Evolutionary conservation across 495 filamentous ascomycete species (phyloP), one percentile per base, ranked within the genome.

Genomic region (Talaromyces proteolyticus): DNA sequence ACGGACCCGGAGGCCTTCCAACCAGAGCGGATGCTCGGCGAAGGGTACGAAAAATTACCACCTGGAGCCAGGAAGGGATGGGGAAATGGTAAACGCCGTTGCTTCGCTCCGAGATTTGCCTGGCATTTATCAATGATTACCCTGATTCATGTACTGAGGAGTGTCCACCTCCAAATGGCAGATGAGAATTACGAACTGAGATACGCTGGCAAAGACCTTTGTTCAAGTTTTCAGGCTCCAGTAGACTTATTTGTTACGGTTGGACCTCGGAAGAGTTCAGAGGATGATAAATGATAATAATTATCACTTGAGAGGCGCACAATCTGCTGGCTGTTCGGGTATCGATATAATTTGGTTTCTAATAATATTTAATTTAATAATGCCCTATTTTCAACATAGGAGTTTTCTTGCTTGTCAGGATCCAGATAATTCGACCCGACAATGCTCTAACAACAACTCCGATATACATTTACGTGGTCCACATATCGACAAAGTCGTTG

Each of bases 31-130:
- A 86, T 89, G 78, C 56, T 85, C 38, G 82, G 80, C 29, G 78
- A 85, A 52, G 64, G 69, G 16, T 87, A 82, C 59, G 77, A 81
- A 10, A 62, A 58, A 19, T 58, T 86, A 40, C 83, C 82, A 0
- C 51, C 61, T 4, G 77, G 70, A 0, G 80, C 79, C 7, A 85
- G 81, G 77, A 86, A 84, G 53, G 70, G 69, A 38, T 89, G 85
- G 46, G 85, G 85, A 2, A 87, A 86, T 50, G 85, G 85, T 16
- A 82, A 82, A 70, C 61, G 85, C 26, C 73, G 75, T 54, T 89
- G 85, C 53, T 76, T 83, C 37, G 85, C 84, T 7, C 78, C 74
- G 57, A 59, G 77, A 52, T 85, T 81, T 69, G 85, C 85, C 4
- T 82, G 76, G 80, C 76, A 85, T 55, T 76, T 72, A 70, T 66